Evolutionary conservation across 352 stramenopile species (phyloP), one percentile per base, ranked within the genome.

Genomic region (Pythium myriotylum): DNA sequence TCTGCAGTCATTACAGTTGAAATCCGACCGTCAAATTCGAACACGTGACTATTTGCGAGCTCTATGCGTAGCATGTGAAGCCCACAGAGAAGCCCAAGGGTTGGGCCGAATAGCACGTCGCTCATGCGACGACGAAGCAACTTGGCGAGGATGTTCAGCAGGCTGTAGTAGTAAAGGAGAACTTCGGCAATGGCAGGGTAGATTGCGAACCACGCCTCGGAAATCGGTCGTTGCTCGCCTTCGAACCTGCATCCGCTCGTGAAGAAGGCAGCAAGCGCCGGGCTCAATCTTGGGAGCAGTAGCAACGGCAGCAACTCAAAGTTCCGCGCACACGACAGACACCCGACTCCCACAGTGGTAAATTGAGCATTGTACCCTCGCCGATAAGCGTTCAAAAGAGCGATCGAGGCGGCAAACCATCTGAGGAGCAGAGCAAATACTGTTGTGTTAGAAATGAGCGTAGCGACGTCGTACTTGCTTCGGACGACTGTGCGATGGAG

Each of bases 71-170:
- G 54, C 22, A 52, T 62, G 59, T 88, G 78, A 27, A 81, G 32
- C 27, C 74, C 10, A 19, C 71, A 80, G 17, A 82, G 55, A 16
- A 78, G 19, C 9, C 62, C 24, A 20, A 88, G 37, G 3, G 72
- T 77, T 8, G 76, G 78, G 3, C 65, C 65, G 51, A 84, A 80
- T 4, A 79, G 51, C 32, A 50, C 60, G 19, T 86, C 74, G 20
- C 56, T 69, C 22, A 84, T 65, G 3, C 76, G 76, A 0, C 65
- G 65, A 19, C 72, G 62, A 8, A 58, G 39, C 13, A 82, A 47
- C 40, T 82, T 84, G 20, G 72, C 70, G 12, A 70, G 14, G 17
- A 82, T 61, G 55, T 88, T 84, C 45, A 88, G 65, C 27, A 86
- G 26, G 23, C 76, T 83, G 65, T 72, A 88, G 37, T 71, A 77